phyloP scores from a whole-genome alignment of 1,139 yeast species.

The Nakaseomyces nivariensis region DNA sequence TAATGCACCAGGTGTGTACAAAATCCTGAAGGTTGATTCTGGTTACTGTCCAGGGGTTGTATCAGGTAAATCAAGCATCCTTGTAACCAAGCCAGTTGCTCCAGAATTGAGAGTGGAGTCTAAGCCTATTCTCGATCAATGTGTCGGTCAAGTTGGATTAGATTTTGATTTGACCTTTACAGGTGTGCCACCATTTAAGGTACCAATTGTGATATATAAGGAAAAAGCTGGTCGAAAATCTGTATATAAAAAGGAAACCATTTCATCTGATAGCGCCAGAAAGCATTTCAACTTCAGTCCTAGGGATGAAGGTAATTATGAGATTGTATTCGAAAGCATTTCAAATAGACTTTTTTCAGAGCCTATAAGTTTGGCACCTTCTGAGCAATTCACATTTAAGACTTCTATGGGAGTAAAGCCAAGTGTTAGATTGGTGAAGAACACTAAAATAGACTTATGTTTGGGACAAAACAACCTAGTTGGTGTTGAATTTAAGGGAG shows the following conservation, averaged over 20 bases:
- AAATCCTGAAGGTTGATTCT: conserved; percentile 43
- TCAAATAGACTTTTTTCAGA: conserved; percentile 46
- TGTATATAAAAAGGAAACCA: conserved; percentile 31
- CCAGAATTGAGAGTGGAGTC: conserved; percentile 48
- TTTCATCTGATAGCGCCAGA: conserved; percentile 34
- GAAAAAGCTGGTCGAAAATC: conserved; percentile 32
- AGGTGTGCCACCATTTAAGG: conserved; percentile 76
- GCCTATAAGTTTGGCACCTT: conserved; percentile 29
- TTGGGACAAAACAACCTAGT: conserved; percentile 39
- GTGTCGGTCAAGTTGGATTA: conserved; percentile 89
- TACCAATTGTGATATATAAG: conserved; percentile 53
- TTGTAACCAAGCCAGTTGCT: conserved; percentile 42
- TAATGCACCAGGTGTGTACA: conserved; percentile 56
- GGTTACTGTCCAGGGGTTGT: conserved; percentile 57
- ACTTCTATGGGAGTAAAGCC: conserved; percentile 39
- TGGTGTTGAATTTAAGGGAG: conserved; percentile 59
- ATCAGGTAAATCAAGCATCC: conserved; percentile 36
- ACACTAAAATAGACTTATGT: conserved; percentile 33
- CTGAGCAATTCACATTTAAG: conserved; percentile 28
- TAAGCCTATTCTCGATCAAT: conserved; percentile 63
- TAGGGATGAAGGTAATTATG: conserved; percentile 68
- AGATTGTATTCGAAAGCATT: conserved; percentile 53
- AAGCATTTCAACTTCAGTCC: conserved; percentile 65
- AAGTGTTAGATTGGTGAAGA: conserved; percentile 29
- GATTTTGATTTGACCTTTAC: conserved; percentile 53